Evolutionary conservation across 352 stramenopile genomes (phyloP), one percentile per base, ranked within the genome.

Genomic region (Phytophthora pistaciae): DNA sequence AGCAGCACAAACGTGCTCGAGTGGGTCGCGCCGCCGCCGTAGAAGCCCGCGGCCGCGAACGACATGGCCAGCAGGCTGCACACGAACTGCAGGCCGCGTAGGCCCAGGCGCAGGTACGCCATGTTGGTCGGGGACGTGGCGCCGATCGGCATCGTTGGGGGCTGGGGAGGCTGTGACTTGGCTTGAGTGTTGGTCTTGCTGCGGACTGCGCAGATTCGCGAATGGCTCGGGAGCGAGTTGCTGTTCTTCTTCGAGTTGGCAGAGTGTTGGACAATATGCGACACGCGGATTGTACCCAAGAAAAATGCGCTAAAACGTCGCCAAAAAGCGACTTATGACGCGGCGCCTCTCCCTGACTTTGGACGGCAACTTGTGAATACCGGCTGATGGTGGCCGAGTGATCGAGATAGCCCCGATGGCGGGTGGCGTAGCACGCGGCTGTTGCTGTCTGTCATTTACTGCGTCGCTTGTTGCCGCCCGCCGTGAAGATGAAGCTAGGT

Each of bases 11-110:
- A 93, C 9, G 77, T 88, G 64, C 74, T 68, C 18, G 70, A 76
- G 56, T 58, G 70, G 2, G 63, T 68, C 2, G 63, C 44, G 36
- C 60, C 56, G n/a, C 70, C 70, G 48, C 50, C 60, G 42, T 66
- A 67, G 57, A 77, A 82, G 20, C 70, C 66, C 1, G 70, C 76
- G 33, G 78, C 78, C 42, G 83, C 79, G 54, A 78, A 81, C 7
- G 74, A 40, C 58, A 95, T 68, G 46, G 85, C 78, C 54, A 91
- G 50, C 16, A 93, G 74, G 65, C 79, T 87, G 61, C 75, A 86
- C 21, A 88, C 9, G 72, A 92, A 83, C 75, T 95, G 82, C 11
- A 80, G 16, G 46, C 25, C 82, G 57, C 82, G 81, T 5, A 83
- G 57, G 7, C 49, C 75, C 42, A 90, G 63, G 8, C 75, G 74